Evolutionary conservation across 345 rosid genomes (phyloP).

Genomic region (Mangifera indica): DNA sequence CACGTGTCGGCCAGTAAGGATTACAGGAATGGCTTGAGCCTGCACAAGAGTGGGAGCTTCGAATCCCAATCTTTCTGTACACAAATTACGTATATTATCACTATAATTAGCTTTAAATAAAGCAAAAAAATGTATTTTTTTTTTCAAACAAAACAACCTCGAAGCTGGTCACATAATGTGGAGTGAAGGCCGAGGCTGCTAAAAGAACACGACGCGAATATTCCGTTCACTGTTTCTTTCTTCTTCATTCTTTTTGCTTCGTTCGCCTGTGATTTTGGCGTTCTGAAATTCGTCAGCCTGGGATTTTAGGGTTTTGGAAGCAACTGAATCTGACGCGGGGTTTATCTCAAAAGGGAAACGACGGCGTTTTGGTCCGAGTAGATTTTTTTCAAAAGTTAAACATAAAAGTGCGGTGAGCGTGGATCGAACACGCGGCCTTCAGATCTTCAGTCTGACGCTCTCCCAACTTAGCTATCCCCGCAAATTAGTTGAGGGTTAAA

Average conservation of each 20-base stretch:
- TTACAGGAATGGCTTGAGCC: conserved; percentile 89
- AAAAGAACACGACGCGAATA: conserved; percentile 71
- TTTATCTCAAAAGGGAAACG: not conserved
- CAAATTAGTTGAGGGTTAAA: no score
- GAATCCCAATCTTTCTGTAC: conserved; percentile 78
- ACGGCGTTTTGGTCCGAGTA: not conserved
- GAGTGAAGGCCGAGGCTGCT: conserved; percentile 66
- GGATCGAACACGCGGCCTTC: conserved; percentile 98
- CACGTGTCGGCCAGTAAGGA: conserved; percentile 93
- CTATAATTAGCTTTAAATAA: not conserved
- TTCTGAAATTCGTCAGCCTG: not conserved
- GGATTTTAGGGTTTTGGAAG: not conserved
- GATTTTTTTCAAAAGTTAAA: no score
- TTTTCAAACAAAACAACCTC: conserved; percentile 35
- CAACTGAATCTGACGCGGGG: not conserved
- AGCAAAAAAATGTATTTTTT: not conserved
- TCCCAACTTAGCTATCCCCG: conserved; percentile 97
- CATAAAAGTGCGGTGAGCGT: conserved; percentile 96
- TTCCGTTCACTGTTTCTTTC: conserved; percentile 18
- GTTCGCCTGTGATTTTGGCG: not conserved
- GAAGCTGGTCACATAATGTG: conserved; percentile 53
- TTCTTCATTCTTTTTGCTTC: conserved; percentile 6
- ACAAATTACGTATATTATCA: not conserved
- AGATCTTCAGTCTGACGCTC: conserved; percentile 99
- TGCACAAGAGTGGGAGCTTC: conserved; percentile 81